Base-by-base conservation (phyloP, 306 rosid genomes). In the Quercus mongolica region DNA sequence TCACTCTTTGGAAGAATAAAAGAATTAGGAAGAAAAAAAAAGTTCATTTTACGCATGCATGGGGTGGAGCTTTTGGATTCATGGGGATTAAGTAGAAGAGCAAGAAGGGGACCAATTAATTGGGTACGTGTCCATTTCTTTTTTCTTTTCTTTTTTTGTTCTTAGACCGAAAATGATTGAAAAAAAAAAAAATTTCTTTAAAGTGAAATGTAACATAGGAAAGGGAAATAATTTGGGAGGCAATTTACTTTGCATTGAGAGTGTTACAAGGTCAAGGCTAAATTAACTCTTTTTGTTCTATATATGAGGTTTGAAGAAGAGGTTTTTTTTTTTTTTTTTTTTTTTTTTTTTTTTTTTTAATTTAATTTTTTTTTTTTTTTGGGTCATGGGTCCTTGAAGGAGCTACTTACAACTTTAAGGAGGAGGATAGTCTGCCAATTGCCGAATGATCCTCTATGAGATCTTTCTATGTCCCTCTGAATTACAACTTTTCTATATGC, bases 1-100 rank as follows among this genome's bases (percentile, higher is more conserved):
- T 59, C 94, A 89, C 80, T 77, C 86, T 31, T 80, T 92, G 38
- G 97, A 94, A 71, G 98, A 88, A 86, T 92, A 82, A 41, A 41
- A 41, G 46, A 41, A 41, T 8, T 87, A 6, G n/a, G 13, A 14
- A n/a, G 13, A 6, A 17, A 35, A 52, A 9, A 10, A 69, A 23
- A 31, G 46, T 41, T 41, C 46, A 41, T 41, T 41, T 41, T 41
- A 41, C 46, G 46, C 46, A 41, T 38, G 46, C 46, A 2, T 38
- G 46, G 11, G 46, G 46, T 38, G 46, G 46, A 8, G 11, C 46
- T 38, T 38, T 38, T 38, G 17, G 30, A 28, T 25, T 28, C 5
- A 12, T 12, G 69, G 31, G 69, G 65, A 20, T 23, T 59, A 23
- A 59, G 15, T 11, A 23, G 65, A 59, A 23, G 30, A 4, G 54